Evolutionary conservation across 2,329 filamentous ascomycete species (phyloP), one percentile per base, ranked within the genome.

Genomic region (Xylariaceae sp.): DNA sequence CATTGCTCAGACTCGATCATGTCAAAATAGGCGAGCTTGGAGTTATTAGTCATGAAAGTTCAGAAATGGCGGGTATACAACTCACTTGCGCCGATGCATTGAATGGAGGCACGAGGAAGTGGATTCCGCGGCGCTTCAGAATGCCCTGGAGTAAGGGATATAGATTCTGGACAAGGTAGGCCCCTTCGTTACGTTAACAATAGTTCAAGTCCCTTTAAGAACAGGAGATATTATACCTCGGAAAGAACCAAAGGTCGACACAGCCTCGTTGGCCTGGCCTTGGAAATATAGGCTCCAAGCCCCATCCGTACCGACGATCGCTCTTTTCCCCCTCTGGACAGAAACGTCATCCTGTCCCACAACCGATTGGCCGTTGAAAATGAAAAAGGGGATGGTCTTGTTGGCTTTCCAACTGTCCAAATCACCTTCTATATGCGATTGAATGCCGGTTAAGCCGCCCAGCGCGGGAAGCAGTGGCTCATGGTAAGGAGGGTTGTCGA

Each of bases 401-500:
- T 87, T 78, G 44, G 82, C 81, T 58, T 85, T 84, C 80, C 95
- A 91, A 56, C 80, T 79, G 57, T 89, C 82, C 26, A 99, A 79
- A 65, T 96, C 90, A 48, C 83, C 81, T 70, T 90, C 85, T 61
- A 99, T 88, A 67, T 89, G 88, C 62, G 78, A 80, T 73, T 85
- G 85, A 69, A 98, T 82, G 50, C 89, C 89, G 57, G 93, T 95
- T 59, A 93, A 83, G 55, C 95, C 95, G 48, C 93, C 95, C 46
- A 98, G 84, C 20, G 95, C 95, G 52, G 92, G 87, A 32, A 98
- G 83, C 32, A 99, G 86, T 42, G 93, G 93, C 74, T 99, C 95
- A 70, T 90, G 89, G 44, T 85, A 87, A 23, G 86, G 83, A 43
- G 82, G 74, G 54, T 82, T 84, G 69, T 89, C 85, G 67, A 96